phyloP scores from a whole-genome alignment of 805 yeast species.

The Kluyveromyces wickerhamii region DNA sequence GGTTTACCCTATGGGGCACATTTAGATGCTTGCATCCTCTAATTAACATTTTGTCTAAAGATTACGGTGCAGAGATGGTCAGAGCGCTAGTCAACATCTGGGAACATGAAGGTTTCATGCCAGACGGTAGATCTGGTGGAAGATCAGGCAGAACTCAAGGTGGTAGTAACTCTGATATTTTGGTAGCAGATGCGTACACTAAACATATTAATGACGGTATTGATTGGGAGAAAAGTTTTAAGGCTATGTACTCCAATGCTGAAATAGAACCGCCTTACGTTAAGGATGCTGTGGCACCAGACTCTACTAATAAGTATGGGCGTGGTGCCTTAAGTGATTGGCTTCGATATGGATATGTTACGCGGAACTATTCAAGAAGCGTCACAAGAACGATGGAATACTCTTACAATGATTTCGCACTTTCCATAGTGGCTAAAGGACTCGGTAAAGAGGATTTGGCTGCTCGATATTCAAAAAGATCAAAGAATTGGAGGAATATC shows the following conservation, averaged over 20 bases:
- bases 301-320: slow-evolving; percentile 28
- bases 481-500: slow-evolving; percentile 31
- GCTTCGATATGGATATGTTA: slow-evolving; percentile 28
- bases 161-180: slow-evolving; percentile 32
- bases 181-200: slow-evolving; percentile 31
- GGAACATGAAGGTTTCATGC: slow-evolving; percentile 31
- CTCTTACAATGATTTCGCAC: slow-evolving; percentile 31
- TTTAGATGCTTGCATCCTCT: slow-evolving; percentile 32
- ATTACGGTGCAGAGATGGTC: slow-evolving; percentile 25
- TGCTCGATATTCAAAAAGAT: slow-evolving; percentile 27
- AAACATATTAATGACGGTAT: slow-evolving; percentile 22
- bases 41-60: slow-evolving; percentile 25
- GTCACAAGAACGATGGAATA: slow-evolving; percentile 33
- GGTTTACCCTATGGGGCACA: slow-evolving; percentile 35
- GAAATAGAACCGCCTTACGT: slow-evolving; percentile 29
- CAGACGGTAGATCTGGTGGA: slow-evolving; percentile 33
- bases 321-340: slow-evolving; percentile 33
- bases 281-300: slow-evolving; percentile 24
- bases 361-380: slow-evolving; percentile 28
- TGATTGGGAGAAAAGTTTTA: slow-evolving; percentile 28
- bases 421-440: slow-evolving; percentile 30
- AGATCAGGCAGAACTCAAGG: slow-evolving; percentile 35
- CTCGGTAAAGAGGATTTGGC: slow-evolving; percentile 19
- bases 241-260: slow-evolving; percentile 31
- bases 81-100: slow-evolving; percentile 26